These are phyloP conservation scores for Schwanniomyces sp. DNA, from an alignment of 805 yeast genomes.

Conservation along the genomic window DNA sequence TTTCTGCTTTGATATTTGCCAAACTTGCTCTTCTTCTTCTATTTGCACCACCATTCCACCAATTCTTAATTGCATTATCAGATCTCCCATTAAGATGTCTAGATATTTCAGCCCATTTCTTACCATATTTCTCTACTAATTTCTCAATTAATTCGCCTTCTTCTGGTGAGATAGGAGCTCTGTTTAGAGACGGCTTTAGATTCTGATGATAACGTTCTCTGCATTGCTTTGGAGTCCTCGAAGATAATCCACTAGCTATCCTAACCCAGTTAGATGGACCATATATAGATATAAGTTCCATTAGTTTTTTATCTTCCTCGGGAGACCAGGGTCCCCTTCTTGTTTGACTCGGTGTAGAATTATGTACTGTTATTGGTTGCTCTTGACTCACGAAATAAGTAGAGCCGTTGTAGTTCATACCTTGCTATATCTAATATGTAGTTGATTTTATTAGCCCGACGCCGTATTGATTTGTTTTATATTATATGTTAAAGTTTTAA, in stretches of 20 bases:
- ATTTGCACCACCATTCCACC: slow-evolving; percentile 97
- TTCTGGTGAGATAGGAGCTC: slow-evolving; percentile 79
- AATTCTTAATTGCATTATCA: slow-evolving; percentile 90
- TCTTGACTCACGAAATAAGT: not conserved
- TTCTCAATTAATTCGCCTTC: slow-evolving; percentile 83
- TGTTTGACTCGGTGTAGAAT: slow-evolving; percentile 13
- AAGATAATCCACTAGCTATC: slow-evolving; percentile 67
- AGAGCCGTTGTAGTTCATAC: not conserved
- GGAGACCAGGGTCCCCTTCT: slow-evolving; percentile 90
- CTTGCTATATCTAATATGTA: not conserved
- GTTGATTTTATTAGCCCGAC: not conserved
- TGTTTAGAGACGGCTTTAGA: slow-evolving; percentile 78
- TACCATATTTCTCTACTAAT: slow-evolving; percentile 76
- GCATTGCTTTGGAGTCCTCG: slow-evolving; percentile 89
- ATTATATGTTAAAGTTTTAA: not conserved
- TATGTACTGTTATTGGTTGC: slow-evolving; percentile 7
- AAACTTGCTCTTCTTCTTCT: slow-evolving; percentile 59
- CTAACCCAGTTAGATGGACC: slow-evolving; percentile 91
- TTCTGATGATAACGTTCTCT: slow-evolving; percentile 91
- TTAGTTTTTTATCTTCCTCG: slow-evolving; percentile 71
- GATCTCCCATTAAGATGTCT: slow-evolving; percentile 82
- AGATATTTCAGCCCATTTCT: slow-evolving; percentile 92
- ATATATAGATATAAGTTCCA: slow-evolving; percentile 65
- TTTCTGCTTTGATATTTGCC: slow-evolving; percentile 2
- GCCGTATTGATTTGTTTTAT: too few species aligned